Base-by-base conservation (phyloP, 306 rosid species). In the Mucuna pruriens region DNA sequence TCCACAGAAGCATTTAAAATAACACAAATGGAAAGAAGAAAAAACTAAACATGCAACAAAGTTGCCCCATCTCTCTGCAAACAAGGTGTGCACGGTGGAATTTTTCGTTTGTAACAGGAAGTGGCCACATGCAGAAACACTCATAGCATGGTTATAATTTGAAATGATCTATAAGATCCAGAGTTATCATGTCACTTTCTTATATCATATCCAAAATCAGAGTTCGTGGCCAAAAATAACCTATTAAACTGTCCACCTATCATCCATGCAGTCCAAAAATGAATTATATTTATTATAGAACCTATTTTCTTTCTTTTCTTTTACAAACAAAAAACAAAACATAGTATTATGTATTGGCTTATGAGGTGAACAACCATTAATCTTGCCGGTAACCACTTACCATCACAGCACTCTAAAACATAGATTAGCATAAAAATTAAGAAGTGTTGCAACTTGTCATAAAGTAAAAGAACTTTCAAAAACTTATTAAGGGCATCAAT, bases 141-240 rank as follows among this genome's bases (percentile, higher is more conserved):
- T 73, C 19, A 16, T 64, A n/a, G 7, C 33, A 29, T 54, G 42
- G 55, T 15, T 13, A 74, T 57, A 57, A 55, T 7, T 55, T 55
- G 13, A 52, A 39, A 60, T 39, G 64, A 74, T 85, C 86, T 68
- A 88, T 86, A 73, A 91, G 91, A 88, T 94, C 97, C 46, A 89
- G 87, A 65, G 92, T 90, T 46, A 93, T 88, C 26, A 36, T 16
- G 19, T 26, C 52, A 34, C 52, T 25, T 70, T 68, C 29, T 13
- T 45, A n/a, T 13, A 51, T 54, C 54, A 26, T 66, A 63, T 58
- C 26, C 77, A 66, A 67, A 25, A 34, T 68, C 36, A 11, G n/a
- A 33, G 12, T 46, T 62, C 55, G 22, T 61, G 25, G 55, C 72
- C 29, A 60, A 22, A 60, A 68, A 26, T 39, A 44, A 63, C 33